phyloP scores from a whole-genome alignment of 2,329 filamentous ascomycete species.

The Colletotrichum chrysophilum region DNA sequence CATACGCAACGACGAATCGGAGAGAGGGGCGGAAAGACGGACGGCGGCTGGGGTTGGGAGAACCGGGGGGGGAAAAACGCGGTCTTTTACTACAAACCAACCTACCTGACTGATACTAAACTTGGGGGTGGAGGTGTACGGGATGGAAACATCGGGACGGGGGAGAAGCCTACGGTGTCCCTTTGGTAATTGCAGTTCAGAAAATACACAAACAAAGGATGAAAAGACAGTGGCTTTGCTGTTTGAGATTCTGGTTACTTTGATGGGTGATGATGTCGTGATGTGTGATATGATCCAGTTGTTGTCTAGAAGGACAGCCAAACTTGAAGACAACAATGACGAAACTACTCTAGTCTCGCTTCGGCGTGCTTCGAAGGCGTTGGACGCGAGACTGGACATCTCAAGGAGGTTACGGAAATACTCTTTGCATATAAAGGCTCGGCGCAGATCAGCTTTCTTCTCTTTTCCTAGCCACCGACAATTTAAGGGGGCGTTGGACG shows the following conservation, averaged over 20 bases:
- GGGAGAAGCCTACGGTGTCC: neutral
- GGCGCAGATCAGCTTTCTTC: neutral
- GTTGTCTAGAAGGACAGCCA: fast-evolving
- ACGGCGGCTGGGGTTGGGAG: neutral
- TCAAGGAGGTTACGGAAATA: fast-evolving
- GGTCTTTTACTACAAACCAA: slow-evolving; percentile 1
- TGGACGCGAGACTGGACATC: neutral
- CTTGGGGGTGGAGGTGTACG: neutral
- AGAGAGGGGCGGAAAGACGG: neutral
- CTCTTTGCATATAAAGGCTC: neutral
- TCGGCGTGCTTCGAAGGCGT: neutral
- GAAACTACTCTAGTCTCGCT: too few species aligned
- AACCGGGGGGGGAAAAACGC: neutral
- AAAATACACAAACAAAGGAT: slow-evolving; percentile 22
- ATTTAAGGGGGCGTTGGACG: too few species aligned
- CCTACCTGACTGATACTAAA: neutral
- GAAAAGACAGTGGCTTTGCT: slow-evolving; percentile 2
- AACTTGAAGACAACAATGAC: neutral
- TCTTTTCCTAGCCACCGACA: neutral
- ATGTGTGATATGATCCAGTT: neutral
- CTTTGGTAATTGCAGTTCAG: slow-evolving; percentile 19
- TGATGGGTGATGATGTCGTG: neutral
- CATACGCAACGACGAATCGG: neutral
- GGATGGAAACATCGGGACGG: neutral
- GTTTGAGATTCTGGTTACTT: neutral